Evolutionary conservation across 108 stramenopile genomes (phyloP), one percentile per base, ranked within the genome.

Genomic region (Cyclostephanos invisitatus): DNA sequence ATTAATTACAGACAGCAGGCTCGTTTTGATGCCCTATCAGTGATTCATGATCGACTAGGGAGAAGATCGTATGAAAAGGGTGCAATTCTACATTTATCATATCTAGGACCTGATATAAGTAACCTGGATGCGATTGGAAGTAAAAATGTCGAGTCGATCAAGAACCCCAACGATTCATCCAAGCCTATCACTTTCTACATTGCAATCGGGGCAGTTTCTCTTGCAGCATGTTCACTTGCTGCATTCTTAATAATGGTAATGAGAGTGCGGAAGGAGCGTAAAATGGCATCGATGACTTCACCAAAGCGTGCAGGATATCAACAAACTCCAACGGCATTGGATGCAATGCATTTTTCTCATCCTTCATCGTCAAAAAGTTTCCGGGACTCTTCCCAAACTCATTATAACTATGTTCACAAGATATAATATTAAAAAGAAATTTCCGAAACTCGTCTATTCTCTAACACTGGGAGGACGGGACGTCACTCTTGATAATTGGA

Each of bases 401-500:
- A 46, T 14, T 17, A 46, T 46, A 46, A 1, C 44, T 46, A 17
- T 3, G 3, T 46, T 0, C 3, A 40, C 40, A 40, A 7, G 40
- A 40, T 40, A 7, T 40, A 40, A 40, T 7, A 8, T 40, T 11
- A 40, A 11, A 11, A 40, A 11, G 40, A 40, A 46, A n/a, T n/a
- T 46, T 46, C 15, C 3, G 15, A 46, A 46, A 46, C 44, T 46
- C 12, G 17, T 15, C 44, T 46, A 15, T 46, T 14, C 15, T 15
- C 15, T 14, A 46, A 17, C 3, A 46, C 35, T 84, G 35, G 1
- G 64, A 64, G 12, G 84, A 63, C 0, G 72, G 53, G 64, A 85
- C 84, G 58, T 57, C 84, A 88, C 18, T 63, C 68, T 46, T 88
- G 87, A 44, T 50, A 67, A 61, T 11, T 69, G 58, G 12, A 86